phyloP scores from a whole-genome alignment of 352 stramenopile species.

The Blastocystis sp. region DNA sequence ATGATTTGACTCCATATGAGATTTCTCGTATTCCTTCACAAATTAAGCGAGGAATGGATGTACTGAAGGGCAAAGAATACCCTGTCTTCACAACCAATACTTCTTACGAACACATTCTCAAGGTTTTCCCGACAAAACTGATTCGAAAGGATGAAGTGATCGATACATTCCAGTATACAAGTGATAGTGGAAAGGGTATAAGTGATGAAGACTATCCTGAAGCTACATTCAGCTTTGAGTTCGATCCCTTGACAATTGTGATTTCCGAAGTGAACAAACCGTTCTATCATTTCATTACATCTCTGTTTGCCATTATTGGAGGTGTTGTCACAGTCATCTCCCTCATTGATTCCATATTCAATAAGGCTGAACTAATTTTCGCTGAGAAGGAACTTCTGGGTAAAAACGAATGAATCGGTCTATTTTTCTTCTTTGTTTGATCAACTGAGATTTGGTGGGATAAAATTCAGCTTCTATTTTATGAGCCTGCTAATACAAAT shows the following conservation, averaged over 20 bases:
- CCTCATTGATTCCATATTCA: conserved; percentile 37
- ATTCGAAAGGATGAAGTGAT: neutral
- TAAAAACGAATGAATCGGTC: neutral
- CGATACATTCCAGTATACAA: conserved; percentile 29
- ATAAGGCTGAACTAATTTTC: conserved; percentile 35
- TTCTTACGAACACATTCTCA: conserved; percentile 34
- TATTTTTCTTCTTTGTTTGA: neutral
- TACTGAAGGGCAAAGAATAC: neutral
- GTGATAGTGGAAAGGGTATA: conserved; percentile 34
- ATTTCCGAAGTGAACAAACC: conserved; percentile 41
- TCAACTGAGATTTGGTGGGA: neutral
- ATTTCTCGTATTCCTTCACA: neutral
- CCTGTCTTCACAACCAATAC: conserved; percentile 40
- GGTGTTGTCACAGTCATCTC: conserved; percentile 35
- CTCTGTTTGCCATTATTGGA: conserved; percentile 58
- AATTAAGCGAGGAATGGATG: neutral
- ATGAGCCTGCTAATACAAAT: too few relatives aligned
- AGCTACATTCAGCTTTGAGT: conserved; percentile 49
- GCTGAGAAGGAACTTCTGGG: conserved; percentile 10
- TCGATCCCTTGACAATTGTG: conserved; percentile 48
- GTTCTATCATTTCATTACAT: conserved; percentile 61
- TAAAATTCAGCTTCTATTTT: neutral
- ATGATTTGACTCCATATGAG: conserved; percentile 5
- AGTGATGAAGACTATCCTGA: conserved; percentile 43
- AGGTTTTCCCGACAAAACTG: conserved; percentile 15